These are phyloP conservation scores for Brassica carinata DNA, from an alignment of 345 rosid genomes.

Conservation along the genomic window DNA sequence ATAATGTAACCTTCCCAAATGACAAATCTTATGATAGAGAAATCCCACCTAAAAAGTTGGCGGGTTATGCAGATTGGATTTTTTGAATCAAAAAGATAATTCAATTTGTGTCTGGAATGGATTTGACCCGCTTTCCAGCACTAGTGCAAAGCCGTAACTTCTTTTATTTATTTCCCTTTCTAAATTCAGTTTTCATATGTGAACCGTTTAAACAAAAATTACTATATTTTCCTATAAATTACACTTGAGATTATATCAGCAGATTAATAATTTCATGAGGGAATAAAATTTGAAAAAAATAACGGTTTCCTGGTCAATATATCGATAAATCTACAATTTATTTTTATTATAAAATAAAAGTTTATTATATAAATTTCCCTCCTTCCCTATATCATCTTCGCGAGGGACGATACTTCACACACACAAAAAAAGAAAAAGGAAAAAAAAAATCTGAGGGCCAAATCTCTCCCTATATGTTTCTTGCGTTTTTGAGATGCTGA, in stretches of 20 bases:
- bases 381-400: constrained; percentile 30
- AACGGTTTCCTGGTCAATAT: background rate
- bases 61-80: background rate
- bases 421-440: background rate
- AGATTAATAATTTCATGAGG: background rate
- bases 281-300: background rate
- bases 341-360: constrained; percentile 7
- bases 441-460: background rate
- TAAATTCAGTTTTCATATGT: background rate
- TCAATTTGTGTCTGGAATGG: too few species aligned
- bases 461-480: constrained; percentile 15
- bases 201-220: background rate
- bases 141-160: background rate
- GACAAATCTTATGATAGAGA: background rate
- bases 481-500: constrained; percentile 31
- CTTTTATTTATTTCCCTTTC: background rate
- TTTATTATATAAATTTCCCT: constrained; percentile 32
- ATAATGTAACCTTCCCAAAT: constrained; percentile 6
- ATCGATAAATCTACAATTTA: background rate
- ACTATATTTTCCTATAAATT: background rate
- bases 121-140: too few species aligned
- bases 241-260: background rate
- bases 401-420: constrained; percentile 11
- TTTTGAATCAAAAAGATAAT: too few species aligned
- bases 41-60: background rate